Base-by-base conservation (phyloP, 371 early-diverging fungal genomes). In the Fennellomyces sp. region DNA sequence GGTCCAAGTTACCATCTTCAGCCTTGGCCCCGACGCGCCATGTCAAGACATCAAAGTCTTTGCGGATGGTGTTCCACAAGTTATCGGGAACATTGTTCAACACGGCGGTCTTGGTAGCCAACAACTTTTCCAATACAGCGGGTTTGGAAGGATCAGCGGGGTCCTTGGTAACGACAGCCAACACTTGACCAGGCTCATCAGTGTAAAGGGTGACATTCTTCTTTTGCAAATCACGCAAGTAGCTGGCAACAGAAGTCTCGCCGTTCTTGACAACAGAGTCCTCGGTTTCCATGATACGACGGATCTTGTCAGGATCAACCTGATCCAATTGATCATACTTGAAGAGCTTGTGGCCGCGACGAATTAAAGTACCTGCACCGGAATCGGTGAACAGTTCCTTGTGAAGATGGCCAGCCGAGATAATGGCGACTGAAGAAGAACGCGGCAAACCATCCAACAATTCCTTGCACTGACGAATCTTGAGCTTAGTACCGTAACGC, bases 341-440 rank as follows among this genome's bases (percentile, higher is more conserved):
- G 72, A 87, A 90, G 30, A 98, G 75, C 59, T 90, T 87, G 84
- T 95, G 89, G 17, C 97, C 98, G 49, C 97, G 92, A 56, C 96
- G 93, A 47, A 98, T 94, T 58, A 97, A 76, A 1, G 98, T 98
- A 29, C 97, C 97, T 15, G 98, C 94, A 29, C 98, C 97, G 36
- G 88, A 88, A 72, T 97, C 94, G 23, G 98, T 98, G 63, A 98
- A 98, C 39, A 98, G 81, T 72, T 97, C 98, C 82, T 96, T 96
- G 73, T 95, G 95, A 38, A 98, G 74, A 63, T 96, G 94, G 50
- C 95, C 93, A 54, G 96, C 95, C 45, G 96, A 95, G 64, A 95
- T 98, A 62, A 97, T 97, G 31, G 96, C 95, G 25, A 97, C 97
- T 2, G 96, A 96, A 1, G 96, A 96, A 51, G 95, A 87, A 38